phyloP scores from a whole-genome alignment of 257 asterid species.

The Ligustrum vulgare region DNA sequence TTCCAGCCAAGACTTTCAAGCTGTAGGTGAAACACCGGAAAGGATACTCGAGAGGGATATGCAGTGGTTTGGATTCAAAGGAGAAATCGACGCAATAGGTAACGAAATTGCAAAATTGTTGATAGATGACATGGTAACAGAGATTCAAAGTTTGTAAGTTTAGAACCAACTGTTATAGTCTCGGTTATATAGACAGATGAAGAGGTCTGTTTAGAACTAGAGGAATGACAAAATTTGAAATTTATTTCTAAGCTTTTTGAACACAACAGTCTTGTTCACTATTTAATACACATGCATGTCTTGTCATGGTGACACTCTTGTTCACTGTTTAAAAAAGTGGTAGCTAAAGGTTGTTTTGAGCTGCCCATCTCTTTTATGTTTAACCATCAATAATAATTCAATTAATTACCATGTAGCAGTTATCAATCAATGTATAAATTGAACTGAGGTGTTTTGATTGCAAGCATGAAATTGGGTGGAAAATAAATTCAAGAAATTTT shows the following conservation, averaged over 20 bases:
- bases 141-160: conserved; percentile 43
- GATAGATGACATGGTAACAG: conserved; percentile 58
- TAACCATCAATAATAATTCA: too few relatives aligned
- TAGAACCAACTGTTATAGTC: conserved; percentile 22
- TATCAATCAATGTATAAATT: too few relatives aligned
- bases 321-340: too few relatives aligned
- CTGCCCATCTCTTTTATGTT: too few relatives aligned
- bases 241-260: not conserved
- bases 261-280: too few relatives aligned
- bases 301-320: too few relatives aligned
- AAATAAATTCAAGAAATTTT: too few relatives aligned
- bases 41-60: conserved; percentile 51
- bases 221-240: conserved; percentile 22
- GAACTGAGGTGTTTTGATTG: too few relatives aligned
- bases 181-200: conserved; percentile 31
- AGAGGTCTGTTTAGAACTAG: conserved; percentile 16
- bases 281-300: too few relatives aligned
- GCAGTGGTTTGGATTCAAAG: conserved; percentile 51
- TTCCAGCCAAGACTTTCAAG: conserved; percentile 22
- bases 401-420: too few relatives aligned
- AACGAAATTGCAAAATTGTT: conserved; percentile 60
- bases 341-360: too few relatives aligned
- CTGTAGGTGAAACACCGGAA: conserved; percentile 30
- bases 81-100: conserved; percentile 52
- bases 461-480: too few relatives aligned